These are phyloP conservation scores for Parvularia atlantis DNA, from an alignment of 78 protist genomes.

Conservation along the genomic window DNA sequence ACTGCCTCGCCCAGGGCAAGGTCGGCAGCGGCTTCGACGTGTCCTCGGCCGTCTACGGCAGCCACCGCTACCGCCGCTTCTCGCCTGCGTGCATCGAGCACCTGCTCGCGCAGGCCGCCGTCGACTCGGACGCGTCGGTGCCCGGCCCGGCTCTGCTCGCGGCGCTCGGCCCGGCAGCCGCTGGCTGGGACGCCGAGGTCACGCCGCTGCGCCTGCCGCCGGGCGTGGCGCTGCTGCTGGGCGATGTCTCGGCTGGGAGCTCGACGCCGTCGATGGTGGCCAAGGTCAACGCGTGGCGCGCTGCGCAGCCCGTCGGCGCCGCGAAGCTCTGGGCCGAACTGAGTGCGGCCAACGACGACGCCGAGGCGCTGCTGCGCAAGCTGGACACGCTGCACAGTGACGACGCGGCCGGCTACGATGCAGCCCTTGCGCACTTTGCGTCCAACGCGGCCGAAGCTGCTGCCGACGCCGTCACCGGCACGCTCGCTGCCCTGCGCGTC, in stretches of 20 bases:
- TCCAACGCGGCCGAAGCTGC: too few relatives aligned
- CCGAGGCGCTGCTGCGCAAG: constrained; percentile 10
- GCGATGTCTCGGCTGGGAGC: constrained; percentile 53
- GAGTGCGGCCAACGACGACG: constrained; percentile 8
- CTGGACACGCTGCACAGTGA: neutral
- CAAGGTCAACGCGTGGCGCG: constrained; percentile 54
- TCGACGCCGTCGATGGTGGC: constrained; percentile 64
- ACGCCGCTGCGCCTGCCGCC: constrained; percentile 43
- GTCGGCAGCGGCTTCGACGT: constrained; percentile 82
- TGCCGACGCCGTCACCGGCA: too few relatives aligned
- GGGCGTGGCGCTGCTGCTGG: constrained; percentile 45
- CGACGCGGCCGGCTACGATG: neutral
- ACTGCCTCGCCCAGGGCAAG: constrained; percentile 73
- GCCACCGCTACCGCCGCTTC: constrained; percentile 53
- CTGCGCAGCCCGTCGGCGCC: constrained; percentile 1
- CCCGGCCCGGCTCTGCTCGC: neutral
- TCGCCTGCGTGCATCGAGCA: constrained; percentile 12
- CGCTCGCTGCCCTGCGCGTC: neutral
- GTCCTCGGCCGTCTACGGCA: constrained; percentile 58
- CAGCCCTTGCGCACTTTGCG: neutral
- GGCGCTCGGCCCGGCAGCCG: neutral
- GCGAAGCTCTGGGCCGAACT: constrained; percentile 18
- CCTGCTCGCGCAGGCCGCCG: neutral
- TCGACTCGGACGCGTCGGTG: neutral
- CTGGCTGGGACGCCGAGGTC: constrained; percentile 38